Evolutionary conservation across 2,329 filamentous ascomycete species (phyloP).

Genomic region (Annulohypoxylon truncatum): DNA sequence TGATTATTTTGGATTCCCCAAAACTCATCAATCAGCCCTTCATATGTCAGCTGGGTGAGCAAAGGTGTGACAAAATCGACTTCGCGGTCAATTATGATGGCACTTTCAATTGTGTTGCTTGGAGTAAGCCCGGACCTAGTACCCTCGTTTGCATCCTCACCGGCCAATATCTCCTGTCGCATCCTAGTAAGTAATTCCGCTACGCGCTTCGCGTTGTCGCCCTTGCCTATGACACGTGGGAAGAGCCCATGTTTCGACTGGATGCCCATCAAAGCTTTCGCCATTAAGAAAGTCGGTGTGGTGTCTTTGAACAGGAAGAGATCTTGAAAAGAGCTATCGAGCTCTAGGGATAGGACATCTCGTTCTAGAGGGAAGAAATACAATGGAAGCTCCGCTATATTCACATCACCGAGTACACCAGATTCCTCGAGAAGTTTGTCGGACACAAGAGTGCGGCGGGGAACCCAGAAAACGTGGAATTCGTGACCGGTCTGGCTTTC

Average conservation of each 20-base stretch:
- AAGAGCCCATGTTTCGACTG: slow-evolving; percentile 94
- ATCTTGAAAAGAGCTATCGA: slow-evolving; percentile 87
- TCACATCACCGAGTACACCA: slow-evolving; percentile 92
- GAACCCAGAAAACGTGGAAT: slow-evolving; percentile 96
- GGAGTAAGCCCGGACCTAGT: slow-evolving; percentile 78
- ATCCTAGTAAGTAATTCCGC: slow-evolving; percentile 89
- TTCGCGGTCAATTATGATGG: slow-evolving; percentile 95
- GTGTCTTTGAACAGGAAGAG: slow-evolving; percentile 92
- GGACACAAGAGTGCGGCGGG: slow-evolving; percentile 88
- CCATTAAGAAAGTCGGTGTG: slow-evolving; percentile 87
- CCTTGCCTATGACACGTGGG: slow-evolving; percentile 93
- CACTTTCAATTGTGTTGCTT: slow-evolving; percentile 86
- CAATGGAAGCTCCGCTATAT: slow-evolving; percentile 85
- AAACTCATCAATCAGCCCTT: slow-evolving; percentile 93
- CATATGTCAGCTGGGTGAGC: slow-evolving; percentile 95
- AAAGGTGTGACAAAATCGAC: slow-evolving; percentile 93
- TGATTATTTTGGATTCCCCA: slow-evolving; percentile 94
- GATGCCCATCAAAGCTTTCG: slow-evolving; percentile 92
- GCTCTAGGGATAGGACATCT: slow-evolving; percentile 89
- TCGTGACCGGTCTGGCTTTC: slow-evolving; percentile 93
- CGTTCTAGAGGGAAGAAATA: slow-evolving; percentile 93
- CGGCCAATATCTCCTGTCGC: slow-evolving; percentile 87
- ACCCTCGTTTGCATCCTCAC: slow-evolving; percentile 75
- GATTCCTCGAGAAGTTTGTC: slow-evolving; percentile 93
- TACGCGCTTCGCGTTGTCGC: slow-evolving; percentile 90